Evolutionary conservation across 805 yeast species (phyloP).

Genomic region (Cephaloascus albidus): DNA sequence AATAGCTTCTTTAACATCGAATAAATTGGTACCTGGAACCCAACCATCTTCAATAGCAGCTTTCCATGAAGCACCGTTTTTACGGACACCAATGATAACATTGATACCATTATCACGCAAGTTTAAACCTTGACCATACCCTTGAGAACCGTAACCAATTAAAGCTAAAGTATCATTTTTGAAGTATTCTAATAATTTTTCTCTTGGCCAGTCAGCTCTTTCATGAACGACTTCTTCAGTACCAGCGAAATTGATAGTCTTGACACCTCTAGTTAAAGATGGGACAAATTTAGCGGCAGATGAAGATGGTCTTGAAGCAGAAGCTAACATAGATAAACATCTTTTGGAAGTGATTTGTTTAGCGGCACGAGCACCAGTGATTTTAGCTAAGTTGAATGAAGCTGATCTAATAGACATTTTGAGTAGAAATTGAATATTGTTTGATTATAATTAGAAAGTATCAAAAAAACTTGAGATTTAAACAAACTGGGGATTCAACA

Average conservation of each 20-base stretch:
- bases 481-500: too few species aligned
- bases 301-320: slow-evolving; percentile 34
- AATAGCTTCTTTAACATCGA: slow-evolving; percentile 92
- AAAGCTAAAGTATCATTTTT: slow-evolving; percentile 96
- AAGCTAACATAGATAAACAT: slow-evolving; percentile 49
- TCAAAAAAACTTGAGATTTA: too few species aligned
- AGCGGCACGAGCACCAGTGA: slow-evolving; percentile 32
- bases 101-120: slow-evolving; percentile 98
- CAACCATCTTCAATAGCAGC: slow-evolving; percentile 99
- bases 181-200: slow-evolving; percentile 91
- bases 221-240: slow-evolving; percentile 92
- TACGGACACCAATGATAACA: slow-evolving; percentile 97
- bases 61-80: slow-evolving; percentile 99
- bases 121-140: slow-evolving; percentile 99
- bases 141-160: slow-evolving; percentile 99
- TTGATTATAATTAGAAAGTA: too few species aligned
- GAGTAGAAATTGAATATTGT: not conserved
- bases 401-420: slow-evolving; percentile 35
- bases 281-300: slow-evolving; percentile 23
- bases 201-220: slow-evolving; percentile 99
- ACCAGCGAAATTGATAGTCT: slow-evolving; percentile 96
- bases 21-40: slow-evolving; percentile 99
- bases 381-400: slow-evolving; percentile 36
- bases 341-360: slow-evolving; percentile 44
- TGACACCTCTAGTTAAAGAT: slow-evolving; percentile 68